phyloP scores from a whole-genome alignment of 2,329 filamentous ascomycete genomes.

The Amauroascus verrucosus region DNA sequence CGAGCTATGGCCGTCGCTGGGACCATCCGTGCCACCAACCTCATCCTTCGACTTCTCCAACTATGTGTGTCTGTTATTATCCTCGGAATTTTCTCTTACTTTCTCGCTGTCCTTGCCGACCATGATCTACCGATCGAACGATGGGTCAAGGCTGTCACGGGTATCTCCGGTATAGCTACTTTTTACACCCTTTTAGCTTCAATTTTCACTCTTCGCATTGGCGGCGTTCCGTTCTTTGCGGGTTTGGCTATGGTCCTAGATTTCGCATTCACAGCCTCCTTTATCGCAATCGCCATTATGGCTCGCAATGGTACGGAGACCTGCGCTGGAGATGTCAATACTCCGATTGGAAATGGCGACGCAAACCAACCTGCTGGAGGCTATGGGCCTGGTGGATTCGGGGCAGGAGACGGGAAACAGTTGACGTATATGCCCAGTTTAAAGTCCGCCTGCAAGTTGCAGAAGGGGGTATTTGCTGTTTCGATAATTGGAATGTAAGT shows the following conservation, averaged over 20 bases:
- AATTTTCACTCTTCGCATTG: slow-evolving; percentile 67
- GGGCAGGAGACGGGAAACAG: slow-evolving; percentile 22
- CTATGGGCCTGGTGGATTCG: slow-evolving; percentile 40
- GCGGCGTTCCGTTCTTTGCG: slow-evolving; percentile 62
- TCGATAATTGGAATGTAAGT: slow-evolving; percentile 62
- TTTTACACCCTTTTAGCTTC: slow-evolving; percentile 66
- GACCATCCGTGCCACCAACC: slow-evolving; percentile 58
- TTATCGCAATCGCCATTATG: slow-evolving; percentile 70
- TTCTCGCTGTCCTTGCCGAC: slow-evolving; percentile 61
- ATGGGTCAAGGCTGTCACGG: slow-evolving; percentile 63
- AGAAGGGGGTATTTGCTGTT: slow-evolving; percentile 68
- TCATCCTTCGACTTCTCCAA: slow-evolving; percentile 61
- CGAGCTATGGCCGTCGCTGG: slow-evolving; percentile 50
- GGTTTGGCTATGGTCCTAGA: slow-evolving; percentile 66
- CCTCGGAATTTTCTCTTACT: slow-evolving; percentile 74
- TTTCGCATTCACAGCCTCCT: slow-evolving; percentile 61
- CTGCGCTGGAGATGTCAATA: slow-evolving; percentile 57
- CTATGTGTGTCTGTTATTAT: slow-evolving; percentile 64
- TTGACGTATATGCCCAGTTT: slow-evolving; percentile 28
- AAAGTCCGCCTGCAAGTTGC: slow-evolving; percentile 59
- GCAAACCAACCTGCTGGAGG: slow-evolving; percentile 41
- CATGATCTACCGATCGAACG: slow-evolving; percentile 53
- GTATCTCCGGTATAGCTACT: slow-evolving; percentile 63
- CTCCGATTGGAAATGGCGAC: slow-evolving; percentile 57
- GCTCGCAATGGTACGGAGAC: slow-evolving; percentile 57